These are phyloP conservation scores for Stephanodiscus triporus DNA, from an alignment of 108 stramenopile genomes.

Conservation along the genomic window DNA sequence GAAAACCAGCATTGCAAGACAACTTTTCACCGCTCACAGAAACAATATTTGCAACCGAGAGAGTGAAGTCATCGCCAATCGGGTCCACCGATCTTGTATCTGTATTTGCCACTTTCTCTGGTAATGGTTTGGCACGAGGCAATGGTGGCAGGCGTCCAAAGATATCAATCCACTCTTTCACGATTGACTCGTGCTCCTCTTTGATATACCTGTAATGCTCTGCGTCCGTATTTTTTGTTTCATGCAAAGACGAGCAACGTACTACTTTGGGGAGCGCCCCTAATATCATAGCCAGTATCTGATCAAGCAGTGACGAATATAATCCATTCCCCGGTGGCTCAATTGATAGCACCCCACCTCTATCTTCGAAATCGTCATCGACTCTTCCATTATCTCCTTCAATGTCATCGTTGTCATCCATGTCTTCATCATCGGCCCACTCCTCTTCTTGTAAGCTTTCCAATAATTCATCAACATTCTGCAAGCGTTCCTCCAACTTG, in stretches of 20 bases:
- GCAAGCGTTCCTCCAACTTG: conserved; percentile 42
- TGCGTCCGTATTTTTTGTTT: conserved; percentile 9
- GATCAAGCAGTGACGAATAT: conserved; percentile 52
- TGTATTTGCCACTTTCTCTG: neutral
- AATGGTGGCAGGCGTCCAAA: conserved; percentile 53
- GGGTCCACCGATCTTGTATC: neutral
- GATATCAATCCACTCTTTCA: conserved; percentile 41
- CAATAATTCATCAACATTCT: conserved; percentile 55
- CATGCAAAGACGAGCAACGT: conserved; percentile 14
- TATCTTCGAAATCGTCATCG: neutral
- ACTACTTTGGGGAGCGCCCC: conserved; percentile 35
- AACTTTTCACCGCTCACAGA: neutral
- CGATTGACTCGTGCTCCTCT: conserved; percentile 43
- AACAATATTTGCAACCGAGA: neutral
- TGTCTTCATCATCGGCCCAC: conserved; percentile 62
- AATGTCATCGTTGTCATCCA: conserved; percentile 6
- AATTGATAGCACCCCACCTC: neutral
- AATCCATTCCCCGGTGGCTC: neutral
- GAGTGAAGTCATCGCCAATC: conserved; percentile 2
- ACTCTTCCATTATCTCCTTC: conserved; percentile 3
- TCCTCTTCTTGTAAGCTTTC: conserved; percentile 61
- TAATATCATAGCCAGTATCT: conserved; percentile 62
- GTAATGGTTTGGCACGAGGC: conserved; percentile 7
- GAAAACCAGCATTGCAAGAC: neutral
- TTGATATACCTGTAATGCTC: conserved; percentile 44